Evolutionary conservation across 495 filamentous ascomycete genomes (phyloP).

Genomic region (Penicillium waksmanii): DNA sequence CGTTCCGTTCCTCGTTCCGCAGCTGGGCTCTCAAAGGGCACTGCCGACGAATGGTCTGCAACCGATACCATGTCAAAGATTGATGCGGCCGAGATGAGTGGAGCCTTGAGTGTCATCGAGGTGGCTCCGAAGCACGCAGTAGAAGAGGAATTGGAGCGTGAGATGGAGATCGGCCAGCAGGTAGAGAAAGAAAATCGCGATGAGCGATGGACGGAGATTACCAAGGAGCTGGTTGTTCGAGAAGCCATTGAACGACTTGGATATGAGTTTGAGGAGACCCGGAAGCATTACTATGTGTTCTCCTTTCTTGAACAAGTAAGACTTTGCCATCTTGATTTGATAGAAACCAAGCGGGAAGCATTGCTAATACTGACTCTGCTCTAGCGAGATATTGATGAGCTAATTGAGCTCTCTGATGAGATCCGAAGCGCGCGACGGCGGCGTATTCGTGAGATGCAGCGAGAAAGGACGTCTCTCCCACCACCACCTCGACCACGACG

Average conservation of each 20-base stretch:
- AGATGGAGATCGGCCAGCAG: constrained; percentile 38
- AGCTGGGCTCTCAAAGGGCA: neutral
- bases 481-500: constrained; percentile 20
- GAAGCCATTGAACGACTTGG: constrained; percentile 86
- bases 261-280: constrained; percentile 92
- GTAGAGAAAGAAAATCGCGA: constrained; percentile 52
- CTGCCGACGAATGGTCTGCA: constrained; percentile 27
- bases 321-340: neutral
- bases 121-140: constrained; percentile 24
- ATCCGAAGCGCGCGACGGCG: constrained; percentile 77
- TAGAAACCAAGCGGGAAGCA: neutral
- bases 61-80: constrained; percentile 22
- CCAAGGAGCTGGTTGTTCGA: constrained; percentile 84
- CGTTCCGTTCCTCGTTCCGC: constrained; percentile 4
- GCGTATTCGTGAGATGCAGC: constrained; percentile 80
- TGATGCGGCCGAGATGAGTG: constrained; percentile 26
- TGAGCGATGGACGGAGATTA: constrained; percentile 95
- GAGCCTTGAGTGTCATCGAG: constrained; percentile 28
- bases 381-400: constrained; percentile 82
- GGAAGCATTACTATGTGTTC: constrained; percentile 88
- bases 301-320: constrained; percentile 82
- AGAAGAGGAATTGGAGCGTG: constrained; percentile 27
- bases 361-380: constrained; percentile 19
- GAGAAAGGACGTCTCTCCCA: constrained; percentile 62
- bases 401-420: constrained; percentile 79